Evolutionary conservation across 441 rosid species (phyloP).

Genomic region (Syzygium malaccense): DNA sequence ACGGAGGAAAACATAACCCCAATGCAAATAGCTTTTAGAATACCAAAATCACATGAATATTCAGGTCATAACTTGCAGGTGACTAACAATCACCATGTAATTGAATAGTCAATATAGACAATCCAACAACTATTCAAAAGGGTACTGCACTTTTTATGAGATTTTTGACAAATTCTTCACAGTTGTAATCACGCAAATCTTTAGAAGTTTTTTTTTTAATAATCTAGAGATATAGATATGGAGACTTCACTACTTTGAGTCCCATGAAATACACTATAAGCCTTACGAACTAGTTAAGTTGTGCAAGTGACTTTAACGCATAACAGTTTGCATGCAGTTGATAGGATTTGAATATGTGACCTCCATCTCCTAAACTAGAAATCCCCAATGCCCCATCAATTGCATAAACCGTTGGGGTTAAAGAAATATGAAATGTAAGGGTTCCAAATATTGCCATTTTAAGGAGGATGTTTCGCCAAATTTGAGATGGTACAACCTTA

Average conservation of each 20-base stretch:
- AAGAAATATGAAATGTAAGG: background rate
- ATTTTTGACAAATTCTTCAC: accelerated
- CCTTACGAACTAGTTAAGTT: accelerated
- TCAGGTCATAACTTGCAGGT: background rate
- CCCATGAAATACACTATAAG: accelerated
- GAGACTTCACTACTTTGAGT: background rate
- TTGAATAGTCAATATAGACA: background rate
- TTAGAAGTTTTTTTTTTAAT: background rate
- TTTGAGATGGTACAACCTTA: background rate
- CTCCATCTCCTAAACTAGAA: background rate
- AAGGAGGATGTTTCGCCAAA: accelerated
- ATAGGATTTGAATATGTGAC: accelerated
- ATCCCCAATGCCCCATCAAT: background rate
- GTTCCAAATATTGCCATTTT: background rate
- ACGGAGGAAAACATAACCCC: background rate
- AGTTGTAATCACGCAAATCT: background rate
- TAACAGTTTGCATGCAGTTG: background rate
- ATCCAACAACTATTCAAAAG: background rate
- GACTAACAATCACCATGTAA: accelerated
- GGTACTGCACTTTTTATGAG: background rate
- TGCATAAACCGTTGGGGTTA: accelerated
- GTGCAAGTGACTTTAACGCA: accelerated
- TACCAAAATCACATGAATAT: background rate
- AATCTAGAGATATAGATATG: background rate
- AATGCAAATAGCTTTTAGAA: background rate